phyloP scores from a whole-genome alignment of 2,329 filamentous ascomycete species.

The Colletotrichum melonis region DNA sequence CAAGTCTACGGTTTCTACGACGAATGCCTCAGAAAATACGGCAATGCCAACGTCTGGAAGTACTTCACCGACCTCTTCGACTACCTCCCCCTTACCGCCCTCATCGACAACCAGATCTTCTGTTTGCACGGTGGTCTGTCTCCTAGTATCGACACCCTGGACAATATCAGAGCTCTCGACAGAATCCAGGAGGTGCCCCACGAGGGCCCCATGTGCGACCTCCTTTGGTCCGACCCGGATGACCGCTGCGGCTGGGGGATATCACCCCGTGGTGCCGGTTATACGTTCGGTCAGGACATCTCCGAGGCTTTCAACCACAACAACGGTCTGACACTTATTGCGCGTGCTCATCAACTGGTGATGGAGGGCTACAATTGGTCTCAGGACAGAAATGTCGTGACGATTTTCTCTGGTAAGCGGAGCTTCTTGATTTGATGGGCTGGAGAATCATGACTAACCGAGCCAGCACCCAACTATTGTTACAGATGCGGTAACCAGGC shows the following conservation, averaged over 20 bases:
- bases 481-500: conserved; percentile 99
- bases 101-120: conserved; percentile 99
- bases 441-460: conserved; percentile 40
- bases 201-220: conserved; percentile 97
- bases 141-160: conserved; percentile 94
- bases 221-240: conserved; percentile 98
- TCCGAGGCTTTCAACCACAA: conserved; percentile 99
- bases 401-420: conserved; percentile 90
- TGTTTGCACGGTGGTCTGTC: conserved; percentile 97
- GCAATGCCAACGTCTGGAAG: conserved; percentile 99
- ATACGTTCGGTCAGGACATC: conserved; percentile 97
- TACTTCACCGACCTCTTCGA: conserved; percentile 99
- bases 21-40: conserved; percentile 98
- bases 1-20: conserved; percentile 99
- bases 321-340: conserved; percentile 95
- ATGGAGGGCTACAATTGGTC: conserved; percentile 99
- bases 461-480: conserved; percentile 87
- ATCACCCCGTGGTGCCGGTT: conserved; percentile 91
- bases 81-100: conserved; percentile 94
- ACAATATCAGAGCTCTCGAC: conserved; percentile 95
- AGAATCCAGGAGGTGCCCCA: conserved; percentile 98
- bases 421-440: conserved; percentile 11
- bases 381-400: conserved; percentile 97
- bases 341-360: conserved; percentile 95
- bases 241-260: conserved; percentile 97